phyloP scores from a whole-genome alignment of 2,329 filamentous ascomycete species.

The Fusarium sp. region DNA sequence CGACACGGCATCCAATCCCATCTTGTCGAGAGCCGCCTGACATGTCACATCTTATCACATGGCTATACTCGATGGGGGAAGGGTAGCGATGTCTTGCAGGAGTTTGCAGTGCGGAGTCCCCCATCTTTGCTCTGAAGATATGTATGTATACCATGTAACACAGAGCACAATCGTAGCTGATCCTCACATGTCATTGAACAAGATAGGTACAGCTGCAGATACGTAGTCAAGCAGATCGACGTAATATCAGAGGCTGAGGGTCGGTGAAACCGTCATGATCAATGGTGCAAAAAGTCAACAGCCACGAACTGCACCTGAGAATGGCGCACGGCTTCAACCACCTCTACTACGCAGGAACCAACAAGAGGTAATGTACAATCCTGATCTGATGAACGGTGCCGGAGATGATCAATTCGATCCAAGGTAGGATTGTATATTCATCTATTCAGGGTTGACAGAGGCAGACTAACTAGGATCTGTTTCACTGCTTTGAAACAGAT shows the following conservation, averaged over 20 bases:
- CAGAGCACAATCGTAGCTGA: background rate
- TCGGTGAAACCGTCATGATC: background rate
- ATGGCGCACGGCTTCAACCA: conserved; percentile 11
- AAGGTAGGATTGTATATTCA: background rate
- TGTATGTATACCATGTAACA: background rate
- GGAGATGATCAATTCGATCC: background rate
- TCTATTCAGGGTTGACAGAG: background rate
- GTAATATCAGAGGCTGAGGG: background rate
- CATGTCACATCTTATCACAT: conserved; percentile 36
- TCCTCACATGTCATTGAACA: conserved; percentile 4
- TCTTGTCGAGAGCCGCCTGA: conserved; percentile 21
- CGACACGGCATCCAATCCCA: conserved; percentile 17
- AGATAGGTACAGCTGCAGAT: background rate
- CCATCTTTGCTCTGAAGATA: background rate
- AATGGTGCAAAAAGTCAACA: conserved; percentile 5
- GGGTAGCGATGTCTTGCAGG: conserved; percentile 25
- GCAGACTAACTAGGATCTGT: conserved; percentile 11
- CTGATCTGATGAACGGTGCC: background rate
- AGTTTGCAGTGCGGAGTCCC: conserved; percentile 24
- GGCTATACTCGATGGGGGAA: conserved; percentile 33
- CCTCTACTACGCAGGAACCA: conserved; percentile 10
- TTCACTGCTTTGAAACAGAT: conserved; percentile 14
- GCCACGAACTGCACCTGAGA: conserved; percentile 3
- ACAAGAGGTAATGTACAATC: background rate
- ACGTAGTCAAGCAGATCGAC: background rate